Evolutionary conservation across 108 stramenopile species (phyloP).

Genomic region (Skeletonema grethae): DNA sequence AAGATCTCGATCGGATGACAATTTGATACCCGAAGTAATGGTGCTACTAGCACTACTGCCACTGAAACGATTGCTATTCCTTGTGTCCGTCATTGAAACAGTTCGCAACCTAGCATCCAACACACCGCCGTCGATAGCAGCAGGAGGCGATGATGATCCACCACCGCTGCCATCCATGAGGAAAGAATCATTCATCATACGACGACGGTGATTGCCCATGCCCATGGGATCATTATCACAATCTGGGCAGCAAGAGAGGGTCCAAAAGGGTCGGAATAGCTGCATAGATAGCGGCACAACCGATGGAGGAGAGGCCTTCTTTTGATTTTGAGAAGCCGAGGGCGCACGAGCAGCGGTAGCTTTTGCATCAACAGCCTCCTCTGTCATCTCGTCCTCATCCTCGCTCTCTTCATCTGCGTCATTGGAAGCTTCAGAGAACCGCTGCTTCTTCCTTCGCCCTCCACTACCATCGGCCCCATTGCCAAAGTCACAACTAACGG

Average conservation of each 20-base stretch:
- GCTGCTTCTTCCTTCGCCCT: background rate
- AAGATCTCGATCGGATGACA: background rate
- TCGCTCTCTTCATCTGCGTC: slow-evolving; percentile 29
- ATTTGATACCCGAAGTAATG: background rate
- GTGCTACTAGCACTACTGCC: background rate
- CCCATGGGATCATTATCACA: background rate
- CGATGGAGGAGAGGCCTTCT: background rate
- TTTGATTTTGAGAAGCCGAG: background rate
- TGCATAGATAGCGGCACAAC: background rate
- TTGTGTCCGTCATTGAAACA: background rate
- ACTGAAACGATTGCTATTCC: background rate
- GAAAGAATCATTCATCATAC: background rate
- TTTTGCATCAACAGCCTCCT: slow-evolving; percentile 37
- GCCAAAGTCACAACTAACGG: slow-evolving; percentile 2
- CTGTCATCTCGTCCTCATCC: slow-evolving; percentile 60
- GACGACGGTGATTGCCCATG: background rate
- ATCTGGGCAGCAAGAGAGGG: background rate
- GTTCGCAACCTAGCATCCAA: background rate
- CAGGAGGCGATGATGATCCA: background rate
- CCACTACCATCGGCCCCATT: background rate
- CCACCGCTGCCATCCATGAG: background rate
- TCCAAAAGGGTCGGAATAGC: background rate
- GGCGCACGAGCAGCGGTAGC: background rate
- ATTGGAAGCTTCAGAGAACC: background rate
- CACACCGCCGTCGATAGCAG: background rate